Evolutionary conservation across 2,329 filamentous ascomycete genomes (phyloP).

Genomic region (Claviceps africana): DNA sequence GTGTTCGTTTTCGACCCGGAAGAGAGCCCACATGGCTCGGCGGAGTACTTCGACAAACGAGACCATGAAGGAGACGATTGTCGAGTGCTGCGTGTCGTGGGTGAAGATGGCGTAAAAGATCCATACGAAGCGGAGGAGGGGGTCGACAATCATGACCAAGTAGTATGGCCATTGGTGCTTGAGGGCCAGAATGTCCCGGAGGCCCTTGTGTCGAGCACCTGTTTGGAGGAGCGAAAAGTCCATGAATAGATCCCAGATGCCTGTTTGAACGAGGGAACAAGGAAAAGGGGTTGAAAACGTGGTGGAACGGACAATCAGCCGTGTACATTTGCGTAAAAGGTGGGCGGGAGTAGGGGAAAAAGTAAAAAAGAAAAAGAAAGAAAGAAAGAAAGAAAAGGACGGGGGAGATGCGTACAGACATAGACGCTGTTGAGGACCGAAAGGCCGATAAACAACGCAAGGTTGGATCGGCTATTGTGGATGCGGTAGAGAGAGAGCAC

Average conservation of each 20-base stretch:
- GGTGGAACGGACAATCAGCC: not conserved
- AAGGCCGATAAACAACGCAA: slow-evolving; percentile 66
- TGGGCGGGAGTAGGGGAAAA: not conserved
- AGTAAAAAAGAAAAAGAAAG: not conserved
- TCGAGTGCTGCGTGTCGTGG: slow-evolving; percentile 67
- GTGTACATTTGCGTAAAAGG: not conserved
- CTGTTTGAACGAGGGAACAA: slow-evolving; percentile 18
- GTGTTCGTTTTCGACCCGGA: slow-evolving; percentile 96
- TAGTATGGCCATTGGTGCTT: slow-evolving; percentile 79
- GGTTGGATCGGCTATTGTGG: slow-evolving; percentile 35
- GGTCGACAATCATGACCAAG: slow-evolving; percentile 65
- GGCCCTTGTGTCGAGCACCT: slow-evolving; percentile 48
- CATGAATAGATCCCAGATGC: slow-evolving; percentile 90
- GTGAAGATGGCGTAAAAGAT: slow-evolving; percentile 83
- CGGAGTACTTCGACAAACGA: slow-evolving; percentile 68
- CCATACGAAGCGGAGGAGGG: slow-evolving; percentile 83
- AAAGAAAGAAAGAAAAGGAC: no score
- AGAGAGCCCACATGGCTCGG: slow-evolving; percentile 78
- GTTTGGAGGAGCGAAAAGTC: slow-evolving; percentile 87
- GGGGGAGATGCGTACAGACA: slow-evolving; percentile 39
- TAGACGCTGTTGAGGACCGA: slow-evolving; percentile 75
- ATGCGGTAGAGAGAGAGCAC: slow-evolving; percentile 76
- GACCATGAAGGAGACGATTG: slow-evolving; percentile 66
- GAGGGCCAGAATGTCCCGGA: slow-evolving; percentile 69
- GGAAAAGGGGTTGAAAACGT: not conserved